These are phyloP conservation scores for Penicillium tannophilum DNA, from an alignment of 495 filamentous ascomycete genomes.

Conservation along the genomic window DNA sequence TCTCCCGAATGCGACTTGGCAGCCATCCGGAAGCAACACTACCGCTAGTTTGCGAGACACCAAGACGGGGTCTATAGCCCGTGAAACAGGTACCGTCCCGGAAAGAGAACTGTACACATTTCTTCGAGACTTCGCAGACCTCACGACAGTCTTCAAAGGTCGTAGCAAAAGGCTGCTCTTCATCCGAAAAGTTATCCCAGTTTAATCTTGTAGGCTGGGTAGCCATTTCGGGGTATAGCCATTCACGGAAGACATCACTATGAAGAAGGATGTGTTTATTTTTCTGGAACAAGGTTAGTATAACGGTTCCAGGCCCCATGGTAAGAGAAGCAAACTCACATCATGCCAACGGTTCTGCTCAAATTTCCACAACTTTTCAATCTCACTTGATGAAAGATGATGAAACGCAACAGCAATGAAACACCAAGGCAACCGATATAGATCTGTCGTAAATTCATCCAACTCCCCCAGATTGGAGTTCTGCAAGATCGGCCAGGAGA, in stretches of 20 bases:
- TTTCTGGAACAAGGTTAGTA: conserved; percentile 22
- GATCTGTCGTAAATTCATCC: conserved; percentile 41
- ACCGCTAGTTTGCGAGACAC: conserved; percentile 18
- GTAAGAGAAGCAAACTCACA: conserved; percentile 19
- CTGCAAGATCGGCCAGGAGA: conserved; percentile 55
- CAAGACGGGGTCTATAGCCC: conserved; percentile 35
- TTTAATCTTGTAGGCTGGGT: conserved; percentile 28
- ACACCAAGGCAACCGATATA: conserved; percentile 55
- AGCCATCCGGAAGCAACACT: conserved; percentile 42
- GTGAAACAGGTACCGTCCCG: conserved; percentile 39
- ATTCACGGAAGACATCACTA: conserved; percentile 47
- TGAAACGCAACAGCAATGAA: conserved; percentile 58
- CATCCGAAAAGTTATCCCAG: conserved; percentile 50
- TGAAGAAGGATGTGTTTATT: conserved; percentile 43
- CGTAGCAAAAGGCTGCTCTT: conserved; percentile 35
- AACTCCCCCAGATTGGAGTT: conserved; percentile 48
- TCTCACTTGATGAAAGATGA: conserved; percentile 44
- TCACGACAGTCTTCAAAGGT: conserved; percentile 40
- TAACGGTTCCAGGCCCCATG: too few relatives aligned
- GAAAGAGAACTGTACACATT: conserved; percentile 43
- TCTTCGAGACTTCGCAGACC: conserved; percentile 29
- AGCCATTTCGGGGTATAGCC: conserved; percentile 41
- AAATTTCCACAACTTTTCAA: conserved; percentile 43
- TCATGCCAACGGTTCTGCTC: conserved; percentile 42
- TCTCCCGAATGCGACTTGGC: conserved; percentile 32